phyloP scores from a whole-genome alignment of 352 stramenopile species.

The Phytophthora boehmeriae region DNA sequence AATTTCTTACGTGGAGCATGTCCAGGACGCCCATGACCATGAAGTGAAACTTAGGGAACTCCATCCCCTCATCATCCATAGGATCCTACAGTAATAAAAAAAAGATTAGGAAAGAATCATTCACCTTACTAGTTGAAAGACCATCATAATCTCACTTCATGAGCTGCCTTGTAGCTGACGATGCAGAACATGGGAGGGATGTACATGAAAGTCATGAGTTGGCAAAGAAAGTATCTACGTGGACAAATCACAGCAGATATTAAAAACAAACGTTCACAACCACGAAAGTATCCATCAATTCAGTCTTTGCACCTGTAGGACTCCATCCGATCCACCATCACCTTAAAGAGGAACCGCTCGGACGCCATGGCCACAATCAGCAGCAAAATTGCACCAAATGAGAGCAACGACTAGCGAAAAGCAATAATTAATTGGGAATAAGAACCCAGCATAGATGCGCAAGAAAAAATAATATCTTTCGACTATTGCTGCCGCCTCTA shows the following conservation, averaged over 20 bases:
- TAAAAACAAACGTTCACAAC: background rate
- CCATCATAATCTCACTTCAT: slow-evolving; percentile 60
- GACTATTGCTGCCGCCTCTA: slow-evolving; percentile 4
- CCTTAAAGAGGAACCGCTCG: slow-evolving; percentile 88
- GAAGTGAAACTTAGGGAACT: slow-evolving; percentile 89
- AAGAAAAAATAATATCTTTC: too few species aligned
- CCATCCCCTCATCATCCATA: slow-evolving; percentile 82
- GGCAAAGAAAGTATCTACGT: slow-evolving; percentile 83
- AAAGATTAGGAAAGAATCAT: slow-evolving; percentile 5
- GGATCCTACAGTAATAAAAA: slow-evolving; percentile 60
- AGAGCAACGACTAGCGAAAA: slow-evolving; percentile 66
- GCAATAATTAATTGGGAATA: background rate
- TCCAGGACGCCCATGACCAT: slow-evolving; percentile 88
- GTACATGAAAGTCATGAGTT: slow-evolving; percentile 90
- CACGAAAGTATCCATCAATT: background rate
- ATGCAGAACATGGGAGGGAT: slow-evolving; percentile 88
- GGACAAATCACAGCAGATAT: background rate
- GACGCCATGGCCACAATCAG: slow-evolving; percentile 81
- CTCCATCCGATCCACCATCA: slow-evolving; percentile 90
- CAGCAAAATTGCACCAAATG: slow-evolving; percentile 71
- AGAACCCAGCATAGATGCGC: too few species aligned
- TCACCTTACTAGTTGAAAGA: background rate
- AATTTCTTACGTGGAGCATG: slow-evolving; percentile 64
- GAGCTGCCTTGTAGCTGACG: slow-evolving; percentile 83
- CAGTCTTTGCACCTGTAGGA: slow-evolving; percentile 68